Percentiles rank a stretch among this genome's conserved stretches.
Conservation (phyloP, 2,329 filamentous ascomycete species). For the Verticillium alfalfae region DNA sequence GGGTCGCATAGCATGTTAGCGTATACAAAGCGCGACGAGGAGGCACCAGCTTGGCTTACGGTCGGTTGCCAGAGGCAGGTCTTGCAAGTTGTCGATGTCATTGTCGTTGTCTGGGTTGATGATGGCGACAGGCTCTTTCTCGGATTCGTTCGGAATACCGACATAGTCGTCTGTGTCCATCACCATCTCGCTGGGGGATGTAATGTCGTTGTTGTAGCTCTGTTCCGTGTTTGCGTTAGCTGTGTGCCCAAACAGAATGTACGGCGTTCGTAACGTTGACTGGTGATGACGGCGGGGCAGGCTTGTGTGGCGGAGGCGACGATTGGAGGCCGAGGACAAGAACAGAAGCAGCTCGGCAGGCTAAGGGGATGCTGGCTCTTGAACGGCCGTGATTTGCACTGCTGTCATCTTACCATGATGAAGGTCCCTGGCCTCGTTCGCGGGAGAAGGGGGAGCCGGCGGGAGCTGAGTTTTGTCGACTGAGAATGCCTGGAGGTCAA, state of each 20-base stretch:
- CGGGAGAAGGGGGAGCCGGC: neutral
- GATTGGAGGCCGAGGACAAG: neutral
- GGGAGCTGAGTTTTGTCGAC: neutral
- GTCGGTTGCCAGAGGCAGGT: slow-evolving; percentile 45
- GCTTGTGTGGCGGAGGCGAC: neutral
- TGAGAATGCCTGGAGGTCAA: neutral
- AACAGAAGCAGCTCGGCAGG: neutral
- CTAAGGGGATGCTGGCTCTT: neutral
- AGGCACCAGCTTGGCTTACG: slow-evolving; percentile 28
- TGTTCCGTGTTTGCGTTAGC: slow-evolving; percentile 21
- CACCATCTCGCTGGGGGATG: slow-evolving; percentile 52
- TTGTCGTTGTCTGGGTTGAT: slow-evolving; percentile 48
- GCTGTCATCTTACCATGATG: neutral
- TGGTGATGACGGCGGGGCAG: neutral
- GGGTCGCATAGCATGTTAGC: slow-evolving; percentile 19
- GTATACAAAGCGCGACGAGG: neutral
- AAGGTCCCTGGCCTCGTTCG: neutral
- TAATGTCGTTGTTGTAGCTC: slow-evolving; percentile 45
- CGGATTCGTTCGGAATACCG: slow-evolving; percentile 40
- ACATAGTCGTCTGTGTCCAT: slow-evolving; percentile 51
- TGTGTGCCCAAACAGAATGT: neutral
- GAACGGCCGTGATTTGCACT: neutral
- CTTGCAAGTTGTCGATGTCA: slow-evolving; percentile 41
- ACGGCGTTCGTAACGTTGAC: neutral
- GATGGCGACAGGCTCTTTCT: slow-evolving; percentile 48